Percentiles rank a stretch among this genome's conserved stretches.
Conservation (phyloP, 352 stramenopile genomes). For the Phytophthora citrophthora region DNA sequence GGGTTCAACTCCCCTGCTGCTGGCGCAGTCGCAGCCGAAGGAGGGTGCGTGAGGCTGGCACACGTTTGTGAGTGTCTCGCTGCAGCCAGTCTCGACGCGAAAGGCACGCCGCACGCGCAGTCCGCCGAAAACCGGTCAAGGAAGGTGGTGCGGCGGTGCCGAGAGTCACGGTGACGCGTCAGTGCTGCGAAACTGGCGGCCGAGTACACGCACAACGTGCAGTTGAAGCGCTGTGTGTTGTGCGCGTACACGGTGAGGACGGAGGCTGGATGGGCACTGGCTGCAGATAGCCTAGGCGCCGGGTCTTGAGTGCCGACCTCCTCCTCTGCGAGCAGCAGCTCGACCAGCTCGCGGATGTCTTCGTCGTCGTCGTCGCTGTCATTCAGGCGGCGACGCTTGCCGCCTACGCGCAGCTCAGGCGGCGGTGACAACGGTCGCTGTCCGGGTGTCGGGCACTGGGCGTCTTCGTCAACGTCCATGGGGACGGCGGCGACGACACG, state of each 20-base stretch:
- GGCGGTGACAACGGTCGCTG: neutral
- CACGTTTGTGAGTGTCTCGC: no score
- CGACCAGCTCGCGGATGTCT: neutral
- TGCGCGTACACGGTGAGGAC: constrained; percentile 19
- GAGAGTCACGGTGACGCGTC: neutral
- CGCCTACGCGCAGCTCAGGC: neutral
- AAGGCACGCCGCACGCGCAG: no score
- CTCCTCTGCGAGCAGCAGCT: neutral
- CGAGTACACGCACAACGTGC: constrained; percentile 12
- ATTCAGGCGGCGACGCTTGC: neutral
- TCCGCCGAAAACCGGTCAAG: no score
- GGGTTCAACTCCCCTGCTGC: no score
- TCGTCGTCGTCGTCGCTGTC: neutral
- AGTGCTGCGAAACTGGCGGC: neutral
- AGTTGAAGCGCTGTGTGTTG: constrained; percentile 6
- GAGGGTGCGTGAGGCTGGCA: no score
- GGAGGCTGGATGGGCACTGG: constrained; percentile 5
- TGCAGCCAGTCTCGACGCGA: no score
- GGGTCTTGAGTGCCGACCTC: neutral
- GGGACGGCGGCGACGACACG: neutral
- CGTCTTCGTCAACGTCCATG: constrained; percentile 2
- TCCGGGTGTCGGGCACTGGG: neutral
- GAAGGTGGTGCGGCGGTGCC: no score
- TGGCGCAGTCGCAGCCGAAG: no score
- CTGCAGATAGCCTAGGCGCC: neutral